phyloP scores from a whole-genome alignment of 495 filamentous ascomycete genomes.

The Lophiotrema nucula region DNA sequence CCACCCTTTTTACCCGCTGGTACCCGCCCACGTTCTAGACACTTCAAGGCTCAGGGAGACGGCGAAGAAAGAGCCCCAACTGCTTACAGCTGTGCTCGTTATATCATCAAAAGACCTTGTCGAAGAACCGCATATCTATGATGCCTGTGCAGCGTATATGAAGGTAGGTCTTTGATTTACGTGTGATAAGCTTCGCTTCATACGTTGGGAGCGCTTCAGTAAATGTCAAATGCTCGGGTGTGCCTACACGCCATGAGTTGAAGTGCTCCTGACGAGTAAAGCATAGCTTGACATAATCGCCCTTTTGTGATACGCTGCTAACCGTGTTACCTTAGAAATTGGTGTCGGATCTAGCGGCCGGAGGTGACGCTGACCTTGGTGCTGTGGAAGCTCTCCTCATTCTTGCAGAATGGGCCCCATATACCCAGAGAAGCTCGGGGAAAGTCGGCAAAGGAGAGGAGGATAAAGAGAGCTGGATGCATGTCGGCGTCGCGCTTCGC shows the following conservation, averaged over 20 bases:
- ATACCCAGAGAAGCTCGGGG: slow-evolving; percentile 48
- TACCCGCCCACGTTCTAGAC: slow-evolving; percentile 55
- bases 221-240: too few relatives aligned
- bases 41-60: slow-evolving; percentile 50
- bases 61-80: slow-evolving; percentile 52
- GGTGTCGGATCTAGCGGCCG: slow-evolving; percentile 59
- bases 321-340: too few relatives aligned
- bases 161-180: too few relatives aligned
- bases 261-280: too few relatives aligned
- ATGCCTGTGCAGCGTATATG: slow-evolving; percentile 63
- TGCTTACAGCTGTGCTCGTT: slow-evolving; percentile 62
- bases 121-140: slow-evolving; percentile 55
- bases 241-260: too few relatives aligned
- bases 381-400: slow-evolving; percentile 63
- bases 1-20: slow-evolving; percentile 63
- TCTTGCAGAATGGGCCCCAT: slow-evolving; percentile 65
- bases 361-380: slow-evolving; percentile 60
- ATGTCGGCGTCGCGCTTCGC: slow-evolving; percentile 61
- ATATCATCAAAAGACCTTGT: slow-evolving; percentile 62
- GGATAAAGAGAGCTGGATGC: slow-evolving; percentile 68
- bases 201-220: too few relatives aligned
- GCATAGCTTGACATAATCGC: too few relatives aligned
- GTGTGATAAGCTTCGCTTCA: too few relatives aligned
- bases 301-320: too few relatives aligned
- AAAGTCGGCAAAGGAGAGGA: slow-evolving; percentile 63